Percentiles rank a stretch among this genome's conserved stretches.
phyloP scores from a whole-genome alignment of 805 yeast species.

The Ascoidea tarda region DNA sequence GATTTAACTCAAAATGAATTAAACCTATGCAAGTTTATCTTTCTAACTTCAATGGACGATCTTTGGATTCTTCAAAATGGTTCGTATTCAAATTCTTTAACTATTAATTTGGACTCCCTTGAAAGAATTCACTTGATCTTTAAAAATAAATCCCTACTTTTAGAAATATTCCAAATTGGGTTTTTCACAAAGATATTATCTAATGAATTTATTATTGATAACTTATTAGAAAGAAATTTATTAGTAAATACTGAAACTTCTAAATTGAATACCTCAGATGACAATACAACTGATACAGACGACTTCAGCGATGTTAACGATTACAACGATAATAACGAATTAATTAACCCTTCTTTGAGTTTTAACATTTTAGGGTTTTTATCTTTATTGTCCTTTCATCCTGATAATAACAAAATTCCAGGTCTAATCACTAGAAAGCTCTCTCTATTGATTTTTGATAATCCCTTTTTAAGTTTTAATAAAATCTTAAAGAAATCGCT shows the following conservation, averaged over 20 bases:
- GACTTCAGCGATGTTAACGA: background rate
- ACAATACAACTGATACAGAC: background rate
- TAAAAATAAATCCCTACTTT: conserved; percentile 35
- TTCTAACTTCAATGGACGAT: background rate
- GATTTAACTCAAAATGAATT: background rate
- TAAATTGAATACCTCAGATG: background rate
- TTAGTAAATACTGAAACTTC: conserved; percentile 24
- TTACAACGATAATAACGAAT: conserved; percentile 3
- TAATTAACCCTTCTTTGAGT: conserved; percentile 4
- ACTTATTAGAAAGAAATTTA: conserved; percentile 29
- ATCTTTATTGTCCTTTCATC: conserved; percentile 5
- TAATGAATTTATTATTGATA: conserved; percentile 25
- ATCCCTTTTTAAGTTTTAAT: conserved; percentile 32
- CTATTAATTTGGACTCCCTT: conserved; percentile 33
- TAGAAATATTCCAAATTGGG: conserved; percentile 52
- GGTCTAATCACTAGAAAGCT: conserved; percentile 40
- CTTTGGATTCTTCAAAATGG: background rate
- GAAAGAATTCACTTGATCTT: conserved; percentile 35
- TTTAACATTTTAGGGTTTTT: conserved; percentile 9
- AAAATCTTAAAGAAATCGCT: conserved; percentile 4
- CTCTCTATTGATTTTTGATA: conserved; percentile 32
- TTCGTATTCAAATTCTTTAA: background rate
- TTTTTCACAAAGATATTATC: conserved; percentile 30
- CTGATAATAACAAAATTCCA: conserved; percentile 22
- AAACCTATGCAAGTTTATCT: background rate